phyloP scores from a whole-genome alignment of 2,329 filamentous ascomycete species.

The Calonectria ilicicola region DNA sequence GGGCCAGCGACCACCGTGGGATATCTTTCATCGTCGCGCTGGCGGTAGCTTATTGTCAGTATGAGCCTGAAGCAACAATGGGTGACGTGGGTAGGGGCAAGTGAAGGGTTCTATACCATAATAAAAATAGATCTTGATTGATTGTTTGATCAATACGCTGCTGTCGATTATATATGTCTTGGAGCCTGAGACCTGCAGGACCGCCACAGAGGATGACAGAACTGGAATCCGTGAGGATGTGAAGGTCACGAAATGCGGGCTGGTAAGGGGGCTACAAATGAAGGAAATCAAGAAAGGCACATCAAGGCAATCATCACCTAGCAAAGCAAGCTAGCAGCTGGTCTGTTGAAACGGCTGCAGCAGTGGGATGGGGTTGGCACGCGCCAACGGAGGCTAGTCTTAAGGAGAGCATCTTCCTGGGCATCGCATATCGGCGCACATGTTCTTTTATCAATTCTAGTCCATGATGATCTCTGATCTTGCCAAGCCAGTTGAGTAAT shows the following conservation, averaged over 20 bases:
- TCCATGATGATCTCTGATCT: background rate
- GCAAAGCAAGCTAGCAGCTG: background rate
- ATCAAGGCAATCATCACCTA: background rate
- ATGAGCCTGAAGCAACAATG: background rate
- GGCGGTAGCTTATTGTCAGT: background rate
- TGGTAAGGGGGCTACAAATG: background rate
- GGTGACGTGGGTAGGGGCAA: background rate
- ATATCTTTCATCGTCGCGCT: conserved; percentile 36
- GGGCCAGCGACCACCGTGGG: conserved; percentile 24
- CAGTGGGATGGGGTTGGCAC: background rate
- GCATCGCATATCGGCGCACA: background rate
- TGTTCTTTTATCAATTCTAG: background rate
- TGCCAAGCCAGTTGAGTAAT: background rate
- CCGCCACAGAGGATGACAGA: background rate
- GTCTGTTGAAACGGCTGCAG: background rate
- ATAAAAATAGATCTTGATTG: background rate
- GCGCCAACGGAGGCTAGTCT: background rate
- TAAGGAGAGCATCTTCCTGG: background rate
- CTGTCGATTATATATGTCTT: background rate
- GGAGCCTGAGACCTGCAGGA: background rate
- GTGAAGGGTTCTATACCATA: background rate
- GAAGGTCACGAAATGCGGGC: background rate
- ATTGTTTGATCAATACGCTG: background rate
- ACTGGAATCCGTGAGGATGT: background rate
- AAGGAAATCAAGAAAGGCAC: background rate